Evolutionary conservation across 257 asterid species (phyloP).

Genomic region (Solanum ossicruentum): DNA sequence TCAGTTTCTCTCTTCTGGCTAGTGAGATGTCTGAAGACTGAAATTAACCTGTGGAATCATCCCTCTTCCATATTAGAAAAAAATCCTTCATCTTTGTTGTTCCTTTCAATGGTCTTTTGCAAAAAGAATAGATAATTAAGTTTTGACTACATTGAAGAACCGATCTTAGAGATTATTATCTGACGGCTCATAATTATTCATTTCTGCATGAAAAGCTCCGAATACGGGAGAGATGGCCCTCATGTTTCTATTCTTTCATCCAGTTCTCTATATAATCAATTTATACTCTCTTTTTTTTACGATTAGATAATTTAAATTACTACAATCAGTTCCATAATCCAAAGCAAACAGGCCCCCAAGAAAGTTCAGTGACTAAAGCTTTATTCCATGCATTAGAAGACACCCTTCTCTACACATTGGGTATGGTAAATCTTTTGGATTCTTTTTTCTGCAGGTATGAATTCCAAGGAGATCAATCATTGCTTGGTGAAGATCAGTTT

Average conservation of each 20-base stretch:
- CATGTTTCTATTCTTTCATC: neutral
- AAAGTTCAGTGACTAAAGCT: neutral
- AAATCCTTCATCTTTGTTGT: neutral
- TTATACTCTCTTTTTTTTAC: neutral
- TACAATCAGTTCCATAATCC: neutral
- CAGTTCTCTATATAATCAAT: neutral
- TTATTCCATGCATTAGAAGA: neutral
- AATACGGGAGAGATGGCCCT: neutral
- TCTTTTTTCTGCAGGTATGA: conserved; percentile 42
- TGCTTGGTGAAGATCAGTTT: conserved; percentile 67
- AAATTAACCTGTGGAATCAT: neutral
- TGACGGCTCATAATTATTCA: neutral
- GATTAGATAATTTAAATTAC: neutral
- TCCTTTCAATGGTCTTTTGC: neutral
- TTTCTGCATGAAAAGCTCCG: neutral
- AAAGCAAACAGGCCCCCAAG: neutral
- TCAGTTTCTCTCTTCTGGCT: neutral
- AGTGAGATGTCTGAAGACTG: neutral
- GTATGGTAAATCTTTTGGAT: neutral
- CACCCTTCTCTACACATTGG: neutral
- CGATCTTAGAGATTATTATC: neutral
- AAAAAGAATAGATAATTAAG: neutral
- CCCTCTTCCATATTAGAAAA: neutral
- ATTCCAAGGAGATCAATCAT: conserved; percentile 65
- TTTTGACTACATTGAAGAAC: neutral